Percentiles rank a stretch among this genome's conserved stretches.
Evolutionary conservation across 257 asterid genomes (phyloP).

Genomic region (Cynanchum wilfordii): DNA sequence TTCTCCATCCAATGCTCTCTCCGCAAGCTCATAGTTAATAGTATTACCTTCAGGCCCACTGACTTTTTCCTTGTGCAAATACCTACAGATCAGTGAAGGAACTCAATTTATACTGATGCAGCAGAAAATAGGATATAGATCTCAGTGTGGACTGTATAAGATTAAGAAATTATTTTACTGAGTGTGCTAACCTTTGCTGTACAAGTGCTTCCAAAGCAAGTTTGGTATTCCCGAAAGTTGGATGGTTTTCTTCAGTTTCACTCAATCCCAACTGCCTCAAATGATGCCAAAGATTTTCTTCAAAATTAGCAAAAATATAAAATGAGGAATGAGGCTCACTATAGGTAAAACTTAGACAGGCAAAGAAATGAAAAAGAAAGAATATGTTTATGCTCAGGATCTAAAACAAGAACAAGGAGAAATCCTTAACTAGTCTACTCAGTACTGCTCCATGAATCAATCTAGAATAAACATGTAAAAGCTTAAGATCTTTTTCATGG

Average conservation of each 20-base stretch:
- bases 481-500: background rate
- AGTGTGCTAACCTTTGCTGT: conserved; percentile 67
- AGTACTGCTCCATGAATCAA: background rate
- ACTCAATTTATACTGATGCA: background rate
- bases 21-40: conserved; percentile 80
- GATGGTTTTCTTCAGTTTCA: conserved; percentile 70
- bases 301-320: conserved; percentile 17
- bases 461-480: background rate
- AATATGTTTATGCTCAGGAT: background rate
- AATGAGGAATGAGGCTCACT: conserved; percentile 2
- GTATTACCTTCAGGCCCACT: conserved; percentile 73
- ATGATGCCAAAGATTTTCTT: conserved; percentile 89
- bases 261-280: conserved; percentile 74
- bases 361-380: background rate
- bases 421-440: background rate
- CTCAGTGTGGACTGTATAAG: background rate
- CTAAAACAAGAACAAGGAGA: background rate
- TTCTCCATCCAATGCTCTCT: conserved; percentile 71
- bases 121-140: background rate
- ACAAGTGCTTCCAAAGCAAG: conserved; percentile 66
- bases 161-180: conserved; percentile 8
- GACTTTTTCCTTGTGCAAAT: conserved; percentile 78
- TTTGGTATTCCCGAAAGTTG: conserved; percentile 53
- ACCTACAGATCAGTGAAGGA: conserved; percentile 36
- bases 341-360: background rate